Evolutionary conservation across 2,329 filamentous ascomycete species (phyloP), one percentile per base, ranked within the genome.

Genomic region (Dendryphion nanum): DNA sequence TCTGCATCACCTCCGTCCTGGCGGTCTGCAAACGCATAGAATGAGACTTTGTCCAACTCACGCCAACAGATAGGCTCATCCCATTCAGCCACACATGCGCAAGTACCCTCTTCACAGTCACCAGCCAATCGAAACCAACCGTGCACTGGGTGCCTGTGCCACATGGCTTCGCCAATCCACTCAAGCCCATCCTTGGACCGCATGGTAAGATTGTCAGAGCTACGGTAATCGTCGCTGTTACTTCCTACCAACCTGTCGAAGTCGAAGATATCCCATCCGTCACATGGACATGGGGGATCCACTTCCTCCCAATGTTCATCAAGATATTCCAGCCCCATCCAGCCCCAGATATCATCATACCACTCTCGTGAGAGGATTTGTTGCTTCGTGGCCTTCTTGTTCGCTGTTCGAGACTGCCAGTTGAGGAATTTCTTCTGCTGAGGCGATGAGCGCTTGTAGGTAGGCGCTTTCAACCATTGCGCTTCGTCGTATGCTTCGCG

Each of bases 401-500:
- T 16, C 13, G 10, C 8, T 16, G 8, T 10, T 16, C n/a, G 19
- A 23, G 16, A 24, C 23, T 30, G 12, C 23, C 28, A 23, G 16
- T 37, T 37, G 6, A 15, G 18, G 6, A 32, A 28, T 13, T 33
- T 29, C 17, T 38, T 37, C 19, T 33, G 16, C 15, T 15, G 7
- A 13, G 23, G 18, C 15, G 24, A n/a, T 21, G 30, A 36, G 24
- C 30, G 31, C 2, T 33, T 15, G 31, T 33, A 33, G 6, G 30
- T 29, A 2, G 40, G 35, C 5, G 35, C 28, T 16, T 21, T 18
- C 15, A 24, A 33, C 16, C 18, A 8, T 19, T 38, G 30, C 2
- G 37, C 40, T 18, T 35, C 37, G 12, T 40, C 24, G 23, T 40
- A 43, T 15, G 37, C 36, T 19, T 43, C 36, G 14, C 40, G 16